Conservation (phyloP, 306 rosid species). For the Malus domestica region DNA sequence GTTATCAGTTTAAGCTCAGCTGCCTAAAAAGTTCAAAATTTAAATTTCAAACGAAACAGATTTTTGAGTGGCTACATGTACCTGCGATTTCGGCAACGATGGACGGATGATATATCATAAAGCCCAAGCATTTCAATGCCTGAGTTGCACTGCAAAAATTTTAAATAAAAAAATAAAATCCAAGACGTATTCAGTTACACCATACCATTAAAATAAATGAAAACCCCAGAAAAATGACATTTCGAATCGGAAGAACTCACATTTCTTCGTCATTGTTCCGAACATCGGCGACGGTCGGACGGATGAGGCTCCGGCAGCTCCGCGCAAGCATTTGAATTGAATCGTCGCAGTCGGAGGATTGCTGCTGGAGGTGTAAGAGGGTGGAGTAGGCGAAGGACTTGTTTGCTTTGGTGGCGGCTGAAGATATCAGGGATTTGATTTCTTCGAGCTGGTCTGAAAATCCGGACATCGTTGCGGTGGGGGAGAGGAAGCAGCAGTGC, state of each 20-base stretch:
- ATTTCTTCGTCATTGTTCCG: conserved; percentile 57
- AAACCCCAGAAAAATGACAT: background rate
- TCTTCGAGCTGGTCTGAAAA: conserved; percentile 33
- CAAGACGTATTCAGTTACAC: background rate
- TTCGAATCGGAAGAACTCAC: conserved; percentile 19
- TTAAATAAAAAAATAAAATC: background rate
- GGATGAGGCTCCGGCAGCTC: conserved; percentile 26
- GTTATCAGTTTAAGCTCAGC: background rate
- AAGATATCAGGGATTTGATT: conserved; percentile 41
- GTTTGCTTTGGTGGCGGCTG: conserved; percentile 20
- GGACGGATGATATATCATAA: conserved; percentile 70
- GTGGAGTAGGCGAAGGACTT: conserved; percentile 57
- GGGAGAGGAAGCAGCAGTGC: background rate
- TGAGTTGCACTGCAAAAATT: conserved; percentile 45
- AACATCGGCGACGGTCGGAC: conserved; percentile 36
- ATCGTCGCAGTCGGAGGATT: conserved; percentile 26
- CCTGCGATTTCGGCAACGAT: conserved; percentile 42
- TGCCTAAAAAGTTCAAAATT: background rate
- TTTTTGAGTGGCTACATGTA: conserved; percentile 4
- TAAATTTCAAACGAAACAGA: background rate
- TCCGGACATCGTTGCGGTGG: conserved; percentile 33
- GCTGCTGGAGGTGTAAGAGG: conserved; percentile 57
- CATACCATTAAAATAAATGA: background rate
- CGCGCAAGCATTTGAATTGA: conserved; percentile 43
- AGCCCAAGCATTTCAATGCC: conserved; percentile 82